Conservation (phyloP, 1,139 yeast species). For the Lizanozyma gosingica region DNA sequence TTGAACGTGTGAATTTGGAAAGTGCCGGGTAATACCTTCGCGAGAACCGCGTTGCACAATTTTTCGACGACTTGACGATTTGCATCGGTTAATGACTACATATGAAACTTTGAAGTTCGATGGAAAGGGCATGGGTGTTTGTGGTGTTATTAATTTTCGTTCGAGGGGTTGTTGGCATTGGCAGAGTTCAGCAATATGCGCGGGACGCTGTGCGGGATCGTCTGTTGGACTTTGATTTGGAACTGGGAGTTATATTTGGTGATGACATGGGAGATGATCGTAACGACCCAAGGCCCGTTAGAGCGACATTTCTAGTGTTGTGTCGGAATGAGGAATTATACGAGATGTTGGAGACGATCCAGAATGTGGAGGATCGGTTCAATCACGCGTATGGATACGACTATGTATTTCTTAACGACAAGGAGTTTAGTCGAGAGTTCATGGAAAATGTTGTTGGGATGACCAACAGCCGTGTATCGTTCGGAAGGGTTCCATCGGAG, state of each 20-base stretch:
- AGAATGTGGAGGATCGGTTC: slow-evolving; percentile 32
- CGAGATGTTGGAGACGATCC: background rate
- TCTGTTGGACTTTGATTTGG: background rate
- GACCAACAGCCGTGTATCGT: slow-evolving; percentile 69
- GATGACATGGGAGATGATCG: background rate
- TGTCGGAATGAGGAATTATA: background rate
- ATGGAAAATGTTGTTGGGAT: slow-evolving; percentile 57
- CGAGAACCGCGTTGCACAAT: too few relatives aligned
- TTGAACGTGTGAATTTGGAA: too few relatives aligned
- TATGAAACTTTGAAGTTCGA: too few relatives aligned
- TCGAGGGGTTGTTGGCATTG: too few relatives aligned
- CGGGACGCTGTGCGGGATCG: background rate
- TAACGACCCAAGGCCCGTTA: background rate
- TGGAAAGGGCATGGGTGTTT: background rate
- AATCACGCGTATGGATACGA: slow-evolving; percentile 37
- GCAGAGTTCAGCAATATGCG: too few relatives aligned
- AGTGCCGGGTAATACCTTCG: background rate
- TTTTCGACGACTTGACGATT: too few relatives aligned
- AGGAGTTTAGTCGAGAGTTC: slow-evolving; percentile 31
- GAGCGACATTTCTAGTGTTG: background rate
- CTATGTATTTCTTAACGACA: slow-evolving; percentile 39
- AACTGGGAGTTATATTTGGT: background rate
- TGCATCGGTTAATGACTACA: too few relatives aligned
- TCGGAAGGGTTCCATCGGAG: slow-evolving; percentile 31
- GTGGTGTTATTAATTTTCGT: too few relatives aligned